phyloP scores from a whole-genome alignment of 495 filamentous ascomycete genomes.

The Tuber melanosporum region DNA sequence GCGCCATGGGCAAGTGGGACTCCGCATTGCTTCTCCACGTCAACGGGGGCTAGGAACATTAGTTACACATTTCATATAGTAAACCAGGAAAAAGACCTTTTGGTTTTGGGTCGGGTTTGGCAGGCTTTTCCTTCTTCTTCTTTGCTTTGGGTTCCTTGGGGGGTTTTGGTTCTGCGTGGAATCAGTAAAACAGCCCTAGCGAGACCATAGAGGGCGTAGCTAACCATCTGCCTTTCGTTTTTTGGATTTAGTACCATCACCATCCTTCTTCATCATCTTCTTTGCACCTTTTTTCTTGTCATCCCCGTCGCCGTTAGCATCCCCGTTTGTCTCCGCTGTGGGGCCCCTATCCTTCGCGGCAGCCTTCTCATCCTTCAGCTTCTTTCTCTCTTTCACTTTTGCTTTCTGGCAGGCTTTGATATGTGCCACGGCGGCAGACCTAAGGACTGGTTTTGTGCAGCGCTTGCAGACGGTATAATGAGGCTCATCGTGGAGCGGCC shows the following conservation, averaged over 20 bases:
- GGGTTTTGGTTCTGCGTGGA: conserved; percentile 40
- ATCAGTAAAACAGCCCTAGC: neutral
- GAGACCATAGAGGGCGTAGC: neutral
- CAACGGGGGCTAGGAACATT: conserved; percentile 62
- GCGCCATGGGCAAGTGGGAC: conserved; percentile 66
- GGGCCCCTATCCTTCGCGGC: conserved; percentile 60
- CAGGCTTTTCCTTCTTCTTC: conserved; percentile 93
- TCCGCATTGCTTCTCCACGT: conserved; percentile 96
- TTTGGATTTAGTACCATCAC: conserved; percentile 66
- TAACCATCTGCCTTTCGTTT: conserved; percentile 83
- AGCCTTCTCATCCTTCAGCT: conserved; percentile 66
- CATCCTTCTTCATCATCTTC: conserved; percentile 49
- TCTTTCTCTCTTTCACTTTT: conserved; percentile 76
- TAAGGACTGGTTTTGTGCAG: conserved; percentile 68
- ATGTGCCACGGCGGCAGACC: conserved; percentile 57
- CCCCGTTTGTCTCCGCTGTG: conserved; percentile 53
- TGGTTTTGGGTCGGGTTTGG: conserved; percentile 80
- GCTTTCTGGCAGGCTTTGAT: conserved; percentile 62
- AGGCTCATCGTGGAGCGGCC: conserved; percentile 61
- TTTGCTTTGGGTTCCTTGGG: conserved; percentile 67
- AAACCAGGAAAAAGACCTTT: conserved; percentile 54
- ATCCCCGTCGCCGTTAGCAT: conserved; percentile 55
- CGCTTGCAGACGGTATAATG: conserved; percentile 71
- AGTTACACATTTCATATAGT: conserved; percentile 9
- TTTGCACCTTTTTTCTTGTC: conserved; percentile 38